A percentile compares a stretch with the other conserved stretches of the same genome.
phyloP scores from a whole-genome alignment of 805 yeast genomes.

The Scheffersomyces amazonensis region DNA sequence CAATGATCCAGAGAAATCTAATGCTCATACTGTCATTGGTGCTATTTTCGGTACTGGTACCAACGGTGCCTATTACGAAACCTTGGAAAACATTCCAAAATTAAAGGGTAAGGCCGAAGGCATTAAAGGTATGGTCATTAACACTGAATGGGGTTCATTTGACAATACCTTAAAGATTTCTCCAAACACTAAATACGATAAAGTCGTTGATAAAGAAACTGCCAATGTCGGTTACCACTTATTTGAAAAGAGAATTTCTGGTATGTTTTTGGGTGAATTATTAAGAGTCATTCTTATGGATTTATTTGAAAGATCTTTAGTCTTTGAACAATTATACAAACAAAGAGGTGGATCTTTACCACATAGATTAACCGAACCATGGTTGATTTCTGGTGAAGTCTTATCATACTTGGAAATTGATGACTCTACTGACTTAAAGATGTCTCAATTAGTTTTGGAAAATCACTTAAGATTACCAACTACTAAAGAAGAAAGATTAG shows the following conservation, averaged over 20 bases:
- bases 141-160: conserved; percentile 98
- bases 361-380: conserved; percentile 71
- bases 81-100: conserved; percentile 69
- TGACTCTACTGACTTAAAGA: conserved; percentile 66
- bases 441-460: conserved; percentile 65
- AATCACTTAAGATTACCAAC: conserved; percentile 71
- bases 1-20: conserved; percentile 56
- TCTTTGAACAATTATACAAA: conserved; percentile 54
- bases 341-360: conserved; percentile 44
- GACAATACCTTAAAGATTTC: conserved; percentile 76
- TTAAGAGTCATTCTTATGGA: conserved; percentile 73
- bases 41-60: conserved; percentile 97
- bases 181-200: conserved; percentile 79
- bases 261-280: conserved; percentile 91
- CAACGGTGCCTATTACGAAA: conserved; percentile 90
- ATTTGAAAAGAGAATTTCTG: conserved; percentile 89
- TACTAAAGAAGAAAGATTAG: conserved; percentile 64
- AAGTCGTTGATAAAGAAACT: conserved; percentile 64
- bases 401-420: conserved; percentile 85
- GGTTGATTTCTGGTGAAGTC: conserved; percentile 79
- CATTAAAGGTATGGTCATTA: conserved; percentile 74
- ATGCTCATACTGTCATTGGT: conserved; percentile 79
- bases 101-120: conserved; percentile 50
- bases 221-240: conserved; percentile 85
- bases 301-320: conserved; percentile 52